Base-by-base conservation (phyloP, 108 stramenopile species). In the Discostella pseudostelligera region DNA sequence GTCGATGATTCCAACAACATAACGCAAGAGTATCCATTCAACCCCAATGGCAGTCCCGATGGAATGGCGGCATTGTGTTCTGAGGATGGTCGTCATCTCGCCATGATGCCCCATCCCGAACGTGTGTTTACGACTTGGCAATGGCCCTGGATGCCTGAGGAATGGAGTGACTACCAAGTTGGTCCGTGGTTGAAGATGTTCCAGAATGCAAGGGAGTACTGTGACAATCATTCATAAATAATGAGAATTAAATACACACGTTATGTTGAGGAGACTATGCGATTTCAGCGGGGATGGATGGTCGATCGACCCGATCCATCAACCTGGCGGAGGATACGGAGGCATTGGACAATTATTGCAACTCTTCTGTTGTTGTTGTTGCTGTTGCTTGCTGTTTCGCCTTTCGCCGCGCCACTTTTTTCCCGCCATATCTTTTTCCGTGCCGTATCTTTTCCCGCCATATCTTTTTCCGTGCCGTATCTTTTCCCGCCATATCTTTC, bases 61-160 rank as follows among this genome's bases (percentile, higher is more conserved):
- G 99, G 99, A 40, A 94, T 99, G 63, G 97, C 99, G 42, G 99
- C 96, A 13, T 81, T 99, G n/a, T 97, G 96, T 72, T 98, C 97
- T n/a, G 93, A 90, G 48, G 96, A 97, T 67, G 99, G 99, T 40
- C 84, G 98, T 9, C 97, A 98, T 82, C 77, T 99, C 19, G 99
- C 99, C 19, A 79, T 99, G 81, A 99, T 99, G 99, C 99, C 99
- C 24, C 99, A 99, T 65, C 99, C 99, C 28, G 98, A 99, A 78
- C 89, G 99, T 47, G 91, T 95, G 39, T 96, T 96, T 76, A 92
- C 92, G 9, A 76, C 83, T 26, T 99, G 99, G 99, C 99, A 99
- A 85, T 96, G 95, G 96, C 99, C 99, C 5, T 98, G 92, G 94
- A 86, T 84, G 76, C 99, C 99, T 39, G 74, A 75, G 37, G 95